Base-by-base conservation (phyloP, 106 monocot species). In the Dendrobium nobile region DNA sequence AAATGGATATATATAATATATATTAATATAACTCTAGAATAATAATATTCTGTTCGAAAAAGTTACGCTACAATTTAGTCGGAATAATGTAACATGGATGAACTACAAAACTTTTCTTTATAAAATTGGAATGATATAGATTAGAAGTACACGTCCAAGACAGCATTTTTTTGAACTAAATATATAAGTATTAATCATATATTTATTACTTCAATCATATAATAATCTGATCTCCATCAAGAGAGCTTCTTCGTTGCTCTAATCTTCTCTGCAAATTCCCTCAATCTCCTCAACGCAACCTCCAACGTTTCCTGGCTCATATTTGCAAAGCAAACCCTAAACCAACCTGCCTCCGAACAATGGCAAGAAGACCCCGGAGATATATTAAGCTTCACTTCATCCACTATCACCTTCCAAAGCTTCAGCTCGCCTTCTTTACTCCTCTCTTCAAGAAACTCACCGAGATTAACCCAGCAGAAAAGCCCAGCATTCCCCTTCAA, bases 251-350 rank as follows among this genome's bases (percentile, higher is more conserved):
- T 72, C 37, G 2, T 72, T 16, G 20, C 72, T 72, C 72, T 72
- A 33, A 72, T 89, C 67, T 79, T 90, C 80, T 83, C 64, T 41
- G 82, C 74, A 83, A 92, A 92, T 20, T 55, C 41, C n/a, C 55
- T 54, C 16, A 92, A 82, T 75, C 95, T 95, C 64, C 59, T 77
- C 8, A 95, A 51, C 10, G 92, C 92, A 40, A 90, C 79, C 31
- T 87, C 80, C 72, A 95, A 77, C 11, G 92, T 90, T 64, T 85
- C 72, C 76, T 83, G 27, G 84, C 85, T 90, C 92, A 92, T 92
- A 72, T 95, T 95, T 4, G 94, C 94, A 79, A 94, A 94, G 82
- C 94, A 94, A 41, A 94, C 90, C 86, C 94, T 87, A 55, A 95
- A 95, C 94, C 94, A 95, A 4, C 94, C 94, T 4, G 90, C n/a